Percentiles rank a stretch among this genome's conserved stretches.
These are phyloP conservation scores for Leccinum pseudoinsigne DNA, from an alignment of 1,284 basidiomycete genomes.

Conservation along the genomic window DNA sequence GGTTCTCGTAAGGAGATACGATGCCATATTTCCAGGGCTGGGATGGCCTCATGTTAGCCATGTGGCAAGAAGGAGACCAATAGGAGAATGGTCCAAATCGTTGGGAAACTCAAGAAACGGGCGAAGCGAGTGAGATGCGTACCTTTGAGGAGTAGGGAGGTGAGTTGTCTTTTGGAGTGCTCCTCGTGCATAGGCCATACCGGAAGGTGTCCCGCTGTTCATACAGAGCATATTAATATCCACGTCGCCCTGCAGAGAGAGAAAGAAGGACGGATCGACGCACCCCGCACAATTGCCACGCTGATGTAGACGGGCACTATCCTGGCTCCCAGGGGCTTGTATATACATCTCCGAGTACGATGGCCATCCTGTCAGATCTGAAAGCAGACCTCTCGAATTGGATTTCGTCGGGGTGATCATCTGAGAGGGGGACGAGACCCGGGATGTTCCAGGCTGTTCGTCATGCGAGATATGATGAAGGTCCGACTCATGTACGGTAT, in stretches of 20 bases:
- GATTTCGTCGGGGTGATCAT: slow-evolving; percentile 16
- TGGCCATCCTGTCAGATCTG: slow-evolving; percentile 20
- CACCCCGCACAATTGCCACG: slow-evolving; percentile 18
- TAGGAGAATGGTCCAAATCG: slow-evolving; percentile 5
- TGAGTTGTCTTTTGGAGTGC: slow-evolving; percentile 20
- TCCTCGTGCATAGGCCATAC: neutral
- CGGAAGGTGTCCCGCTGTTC: slow-evolving; percentile 14
- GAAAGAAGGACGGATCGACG: slow-evolving; percentile 7
- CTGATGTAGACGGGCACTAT: slow-evolving; percentile 6
- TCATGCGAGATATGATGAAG: slow-evolving; percentile 6
- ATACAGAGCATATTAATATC: slow-evolving; percentile 1
- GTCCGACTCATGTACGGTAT: slow-evolving; percentile 3
- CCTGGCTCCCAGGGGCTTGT: slow-evolving; percentile 20
- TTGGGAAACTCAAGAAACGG: neutral
- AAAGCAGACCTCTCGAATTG: slow-evolving; percentile 11
- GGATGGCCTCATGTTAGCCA: slow-evolving; percentile 11
- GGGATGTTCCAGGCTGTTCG: slow-evolving; percentile 3
- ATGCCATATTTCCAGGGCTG: slow-evolving; percentile 51
- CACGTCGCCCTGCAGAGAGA: neutral
- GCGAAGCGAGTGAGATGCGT: neutral
- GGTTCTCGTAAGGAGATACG: slow-evolving; percentile 43
- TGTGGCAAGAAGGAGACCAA: slow-evolving; percentile 2
- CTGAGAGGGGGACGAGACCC: slow-evolving; percentile 8
- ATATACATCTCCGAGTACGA: slow-evolving; percentile 17
- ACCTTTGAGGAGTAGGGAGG: slow-evolving; percentile 31